Base-by-base conservation (phyloP, 2,329 filamentous ascomycete species). In the Colletotrichum kahawae region DNA sequence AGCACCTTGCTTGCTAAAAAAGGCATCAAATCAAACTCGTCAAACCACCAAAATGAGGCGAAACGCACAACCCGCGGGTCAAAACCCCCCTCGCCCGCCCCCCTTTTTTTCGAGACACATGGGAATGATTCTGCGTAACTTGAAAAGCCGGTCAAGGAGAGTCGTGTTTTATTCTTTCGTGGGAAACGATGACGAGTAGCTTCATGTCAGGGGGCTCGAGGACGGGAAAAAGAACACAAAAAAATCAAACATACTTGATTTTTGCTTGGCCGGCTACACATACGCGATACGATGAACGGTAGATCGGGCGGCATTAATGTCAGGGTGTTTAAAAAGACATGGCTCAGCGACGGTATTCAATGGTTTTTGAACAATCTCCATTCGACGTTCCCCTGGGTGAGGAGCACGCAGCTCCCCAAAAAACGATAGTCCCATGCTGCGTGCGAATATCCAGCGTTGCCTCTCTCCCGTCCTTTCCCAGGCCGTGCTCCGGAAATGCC, bases 1-100 rank as follows among this genome's bases (percentile, higher is more conserved):
- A 84, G 86, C 71, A 71, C 85, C 85, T 88, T 88, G 87, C 85
- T 85, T 86, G 86, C 24, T 24, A 74, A 68, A 87, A 88, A 77
- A 74, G 85, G 87, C 85, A 88, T 85, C 85, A 88, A 90, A 87
- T 88, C 83, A 89, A 88, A 87, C 84, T 85, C 84, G 84, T 86
- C 84, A 85, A 85, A 85, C 74, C 78, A 77, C 77, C 76, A 65
- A 65, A 75, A 75, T 72, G 63, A 75, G 72, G 73, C 73, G 73
- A 75, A 75, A 75, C 77, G 60, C 74, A 68, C 70, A 68, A 67
- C 75, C 77, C 80, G 72, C 71, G 67, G 33, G 51, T 36, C 48
- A 74, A 71, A 71, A 73, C 72, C 70, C 31, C 70, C 64, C 71
- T 71, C 77, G 54, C 79, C 80, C 78, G 78, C 80, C 82, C 80